These are phyloP conservation scores for Huntiella bhutanensis DNA, from an alignment of 2,329 filamentous ascomycete genomes.

Conservation along the genomic window DNA sequence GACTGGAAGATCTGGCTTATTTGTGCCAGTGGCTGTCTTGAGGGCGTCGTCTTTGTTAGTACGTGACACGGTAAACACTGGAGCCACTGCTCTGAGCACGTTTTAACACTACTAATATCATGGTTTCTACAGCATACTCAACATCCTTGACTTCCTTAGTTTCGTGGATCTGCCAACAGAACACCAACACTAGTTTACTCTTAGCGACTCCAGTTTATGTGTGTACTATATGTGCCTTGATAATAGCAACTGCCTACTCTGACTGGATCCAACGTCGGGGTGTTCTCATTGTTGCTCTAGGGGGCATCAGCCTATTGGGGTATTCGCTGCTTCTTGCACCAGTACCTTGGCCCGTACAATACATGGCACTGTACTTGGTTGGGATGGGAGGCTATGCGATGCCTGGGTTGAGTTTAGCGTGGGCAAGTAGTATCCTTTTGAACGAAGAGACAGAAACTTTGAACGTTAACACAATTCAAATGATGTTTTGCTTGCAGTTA, in stretches of 20 bases:
- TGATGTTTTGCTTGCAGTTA: no score
- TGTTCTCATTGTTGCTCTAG: neutral
- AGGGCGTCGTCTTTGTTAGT: neutral
- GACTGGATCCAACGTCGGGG: conserved; percentile 2
- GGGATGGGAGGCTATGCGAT: neutral
- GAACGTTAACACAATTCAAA: no score
- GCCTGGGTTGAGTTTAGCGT: neutral
- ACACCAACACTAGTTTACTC: neutral
- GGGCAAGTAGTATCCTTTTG: neutral
- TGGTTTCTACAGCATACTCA: neutral
- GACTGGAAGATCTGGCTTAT: conserved; percentile 6
- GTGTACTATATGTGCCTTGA: neutral
- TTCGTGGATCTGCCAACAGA: neutral
- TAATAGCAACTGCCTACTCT: neutral
- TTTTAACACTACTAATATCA: no score
- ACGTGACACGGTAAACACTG: neutral
- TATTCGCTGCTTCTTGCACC: neutral
- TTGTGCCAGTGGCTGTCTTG: neutral
- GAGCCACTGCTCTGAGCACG: no score
- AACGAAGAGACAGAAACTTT: no score
- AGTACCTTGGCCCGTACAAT: neutral
- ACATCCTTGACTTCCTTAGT: neutral
- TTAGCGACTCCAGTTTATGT: neutral
- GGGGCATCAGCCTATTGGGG: neutral
- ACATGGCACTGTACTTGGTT: neutral